Conservation (phyloP, 2,329 filamentous ascomycete species). For the Colletotrichum siamense region DNA sequence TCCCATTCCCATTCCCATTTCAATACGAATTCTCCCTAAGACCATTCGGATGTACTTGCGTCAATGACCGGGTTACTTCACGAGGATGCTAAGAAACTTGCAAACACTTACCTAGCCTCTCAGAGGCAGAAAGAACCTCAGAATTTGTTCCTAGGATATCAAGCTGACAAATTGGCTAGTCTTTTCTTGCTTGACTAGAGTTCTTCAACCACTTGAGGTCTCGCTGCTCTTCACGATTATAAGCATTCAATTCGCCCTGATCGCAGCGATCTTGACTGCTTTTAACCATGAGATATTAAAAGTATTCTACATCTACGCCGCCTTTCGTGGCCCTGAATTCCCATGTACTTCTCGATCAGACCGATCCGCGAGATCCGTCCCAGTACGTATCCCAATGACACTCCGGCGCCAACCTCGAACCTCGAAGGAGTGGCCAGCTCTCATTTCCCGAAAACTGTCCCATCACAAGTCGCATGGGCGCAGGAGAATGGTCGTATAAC, state of each 20-base stretch:
- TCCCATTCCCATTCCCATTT: neutral
- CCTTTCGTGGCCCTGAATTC: neutral
- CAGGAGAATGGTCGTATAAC: neutral
- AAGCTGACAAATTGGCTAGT: neutral
- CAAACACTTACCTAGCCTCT: neutral
- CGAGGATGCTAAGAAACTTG: neutral
- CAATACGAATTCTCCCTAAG: neutral
- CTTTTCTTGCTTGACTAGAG: neutral
- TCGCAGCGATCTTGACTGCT: neutral
- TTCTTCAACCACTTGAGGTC: neutral
- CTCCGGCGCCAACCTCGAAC: neutral
- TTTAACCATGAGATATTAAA: neutral
- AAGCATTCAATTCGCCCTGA: neutral
- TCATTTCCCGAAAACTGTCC: neutral
- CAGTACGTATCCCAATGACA: neutral
- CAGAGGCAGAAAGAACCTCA: neutral
- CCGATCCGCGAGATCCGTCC: neutral
- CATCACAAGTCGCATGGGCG: neutral
- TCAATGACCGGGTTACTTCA: neutral
- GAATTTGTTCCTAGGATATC: neutral
- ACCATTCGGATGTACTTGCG: neutral
- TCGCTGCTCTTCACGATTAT: neutral
- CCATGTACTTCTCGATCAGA: neutral
- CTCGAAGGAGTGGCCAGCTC: neutral
- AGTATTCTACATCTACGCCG: neutral